Evolutionary conservation across 2,329 filamentous ascomycete species (phyloP), one percentile per base, ranked within the genome.

Genomic region (Aspergillus sp.): DNA sequence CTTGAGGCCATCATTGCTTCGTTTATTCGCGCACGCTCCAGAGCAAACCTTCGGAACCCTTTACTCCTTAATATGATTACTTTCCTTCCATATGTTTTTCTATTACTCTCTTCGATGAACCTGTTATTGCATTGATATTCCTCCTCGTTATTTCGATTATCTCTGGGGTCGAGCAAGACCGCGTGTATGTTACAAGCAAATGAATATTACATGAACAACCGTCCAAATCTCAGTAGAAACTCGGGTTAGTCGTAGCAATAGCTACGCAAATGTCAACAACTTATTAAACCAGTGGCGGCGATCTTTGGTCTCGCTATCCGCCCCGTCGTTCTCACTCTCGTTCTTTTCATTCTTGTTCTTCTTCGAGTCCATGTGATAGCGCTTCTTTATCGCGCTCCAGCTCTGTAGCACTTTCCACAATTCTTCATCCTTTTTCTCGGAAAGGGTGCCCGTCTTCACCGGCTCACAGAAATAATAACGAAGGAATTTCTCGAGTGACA

Each of bases 161-260:
- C 52, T 49, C 33, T 39, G 52, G 46, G 55, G 52, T 40, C 45
- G 45, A 44, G 50, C 45, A 58, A 55, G 46, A 52, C 48, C 53
- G 59, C 44, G 59, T 62, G 62, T 64, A 63, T 59, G 52, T 63
- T 63, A 63, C 63, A 64, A 55, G 56, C 53, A 46, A 51, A 54
- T 40, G 51, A 55, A 57, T 50, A 45, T 50, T n/a, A 37, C 33
- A 44, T 27, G 54, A 52, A 35, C 40, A 23, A 56, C 21, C 24
- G 14, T 50, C 39, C 35, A 55, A 49, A 12, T 35, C 24, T 21
- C 37, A 27, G 23, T 43, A 48, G 35, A 31, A 31, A 46, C 27
- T 41, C 35, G 14, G 21, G 21, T 19, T 43, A 51, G 6, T 35
- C 33, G 21, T 40, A 40, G 40, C 43, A 24, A 15, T n/a, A 21